These are phyloP conservation scores for Hyaloscypha hepaticicola DNA, from an alignment of 495 filamentous ascomycete species.

Conservation along the genomic window DNA sequence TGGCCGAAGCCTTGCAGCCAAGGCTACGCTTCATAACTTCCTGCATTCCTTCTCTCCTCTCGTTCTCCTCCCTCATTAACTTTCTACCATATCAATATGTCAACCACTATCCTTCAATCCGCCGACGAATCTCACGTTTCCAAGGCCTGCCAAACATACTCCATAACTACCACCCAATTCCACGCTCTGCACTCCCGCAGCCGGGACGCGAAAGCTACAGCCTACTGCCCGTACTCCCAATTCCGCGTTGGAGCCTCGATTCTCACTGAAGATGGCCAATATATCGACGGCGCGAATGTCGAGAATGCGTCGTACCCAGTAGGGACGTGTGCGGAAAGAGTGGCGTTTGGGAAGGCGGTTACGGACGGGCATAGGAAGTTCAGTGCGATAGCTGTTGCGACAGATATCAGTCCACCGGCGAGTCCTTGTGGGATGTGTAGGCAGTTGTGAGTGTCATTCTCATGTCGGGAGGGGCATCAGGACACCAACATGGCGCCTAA, in stretches of 20 bases:
- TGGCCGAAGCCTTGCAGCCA: constrained; percentile 1
- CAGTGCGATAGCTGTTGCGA: constrained; percentile 82
- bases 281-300: constrained; percentile 79
- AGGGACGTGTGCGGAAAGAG: constrained; percentile 89
- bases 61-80: neutral
- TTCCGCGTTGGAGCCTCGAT: constrained; percentile 89
- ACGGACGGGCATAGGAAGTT: constrained; percentile 65
- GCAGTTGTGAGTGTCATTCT: constrained; percentile 48
- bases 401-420: constrained; percentile 71
- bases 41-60: neutral
- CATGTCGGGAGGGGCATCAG: neutral
- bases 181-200: constrained; percentile 56
- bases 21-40: neutral
- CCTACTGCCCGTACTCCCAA: constrained; percentile 91
- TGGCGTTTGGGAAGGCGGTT: constrained; percentile 80
- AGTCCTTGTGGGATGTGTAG: constrained; percentile 73
- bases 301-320: constrained; percentile 95
- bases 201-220: constrained; percentile 64
- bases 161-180: constrained; percentile 60
- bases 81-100: constrained; percentile 13
- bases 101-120: constrained; percentile 17
- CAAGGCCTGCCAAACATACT: constrained; percentile 36
- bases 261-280: constrained; percentile 61
- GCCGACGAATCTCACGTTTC: constrained; percentile 16
- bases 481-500: neutral